Evolutionary conservation across 768 basidiomycete species (phyloP), one percentile per base, ranked within the genome.

Genomic region (Podaxis sp.): DNA sequence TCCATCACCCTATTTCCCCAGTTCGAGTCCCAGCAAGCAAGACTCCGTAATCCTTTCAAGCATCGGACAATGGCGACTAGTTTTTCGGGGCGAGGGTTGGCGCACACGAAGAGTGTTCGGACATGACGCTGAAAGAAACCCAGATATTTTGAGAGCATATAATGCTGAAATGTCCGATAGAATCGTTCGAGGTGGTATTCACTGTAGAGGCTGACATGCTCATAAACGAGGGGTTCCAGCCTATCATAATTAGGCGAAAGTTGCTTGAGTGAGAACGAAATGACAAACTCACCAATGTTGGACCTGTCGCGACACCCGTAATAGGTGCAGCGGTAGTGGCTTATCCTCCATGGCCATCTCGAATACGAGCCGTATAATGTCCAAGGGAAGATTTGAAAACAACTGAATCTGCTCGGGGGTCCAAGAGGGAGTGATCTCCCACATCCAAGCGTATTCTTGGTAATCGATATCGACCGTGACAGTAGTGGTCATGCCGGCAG

Each of bases 151-250:
- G 59, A 36, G 2, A 38, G 27, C 18, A 40, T 36, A 6, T 53
- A 42, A 16, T 46, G 13, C 10, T 51, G 50, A 35, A 60, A 53
- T 27, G 59, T 60, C 5, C 16, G 16, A 36, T 60, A 60, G 59
- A 60, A 60, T 28, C 44, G 46, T 3, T 35, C 16, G 18, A 60
- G 25, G 13, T 23, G 13, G 28, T 0, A 2, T 23, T 54, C 50
- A 5, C 21, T 11, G 10, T 53, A 6, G 7, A 60, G 50, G 11
- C n/a, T 53, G 13, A 60, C 51, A 9, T 60, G 51, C 10, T 54
- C 16, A 36, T 60, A 60, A 21, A 60, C 16, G n/a, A 60, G 51
- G 11, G 59, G 59, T 18, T 60, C 59, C n/a, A 60, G 18, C 59
- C 59, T 60, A 53, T 13, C 9, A 44, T 23, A 16, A 38, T 32